phyloP scores from a whole-genome alignment of 139 green algal genomes.

The Mesotaenium endlicherianum region DNA sequence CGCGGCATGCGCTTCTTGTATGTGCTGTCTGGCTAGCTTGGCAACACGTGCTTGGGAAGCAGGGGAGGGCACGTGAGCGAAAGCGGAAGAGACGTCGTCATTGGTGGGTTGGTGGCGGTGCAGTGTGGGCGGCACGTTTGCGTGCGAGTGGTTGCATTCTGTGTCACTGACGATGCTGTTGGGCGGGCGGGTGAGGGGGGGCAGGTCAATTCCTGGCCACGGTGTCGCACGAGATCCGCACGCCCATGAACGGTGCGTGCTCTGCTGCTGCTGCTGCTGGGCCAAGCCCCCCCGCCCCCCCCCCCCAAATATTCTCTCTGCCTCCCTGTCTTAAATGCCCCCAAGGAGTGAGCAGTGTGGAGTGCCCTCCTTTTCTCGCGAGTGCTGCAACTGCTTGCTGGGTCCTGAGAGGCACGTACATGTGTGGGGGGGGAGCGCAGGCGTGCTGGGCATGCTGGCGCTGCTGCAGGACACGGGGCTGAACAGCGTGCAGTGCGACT shows the following conservation, averaged over 20 bases:
- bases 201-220: conserved; percentile 21
- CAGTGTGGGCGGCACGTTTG: too few species aligned
- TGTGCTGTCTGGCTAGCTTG: too few species aligned
- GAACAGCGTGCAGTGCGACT: conserved; percentile 71
- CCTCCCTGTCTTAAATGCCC: conserved; percentile 1
- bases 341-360: neutral
- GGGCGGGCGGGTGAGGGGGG: too few species aligned
- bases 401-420: neutral
- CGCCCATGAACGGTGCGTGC: conserved; percentile 77
- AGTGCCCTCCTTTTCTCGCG: neutral
- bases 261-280: neutral
- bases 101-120: too few species aligned
- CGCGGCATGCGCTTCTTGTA: too few species aligned
- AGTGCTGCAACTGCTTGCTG: neutral
- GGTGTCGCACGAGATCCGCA: conserved; percentile 81
- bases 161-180: neutral
- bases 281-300: neutral
- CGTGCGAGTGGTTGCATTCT: neutral
- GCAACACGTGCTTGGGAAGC: too few species aligned
- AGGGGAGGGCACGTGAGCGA: too few species aligned
- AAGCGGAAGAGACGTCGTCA: too few species aligned
- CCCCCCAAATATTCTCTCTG: conserved; percentile 2
- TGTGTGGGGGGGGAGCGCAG: neutral
- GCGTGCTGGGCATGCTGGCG: conserved; percentile 85
- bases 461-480: conserved; percentile 75